Conservation (phyloP, 441 rosid species). For the Syzygium syzygioides region DNA sequence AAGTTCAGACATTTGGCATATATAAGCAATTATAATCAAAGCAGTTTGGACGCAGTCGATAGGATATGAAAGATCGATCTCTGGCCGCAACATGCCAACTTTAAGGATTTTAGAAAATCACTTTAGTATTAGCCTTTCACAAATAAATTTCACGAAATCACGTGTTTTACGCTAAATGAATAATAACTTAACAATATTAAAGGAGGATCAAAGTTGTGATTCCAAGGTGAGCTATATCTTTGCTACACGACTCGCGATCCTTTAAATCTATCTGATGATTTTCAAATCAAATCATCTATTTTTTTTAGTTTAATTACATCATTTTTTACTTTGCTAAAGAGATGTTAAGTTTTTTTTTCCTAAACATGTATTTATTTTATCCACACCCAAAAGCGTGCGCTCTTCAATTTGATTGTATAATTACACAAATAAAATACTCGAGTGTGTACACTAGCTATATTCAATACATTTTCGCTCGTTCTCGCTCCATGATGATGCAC, state of each 20-base stretch:
- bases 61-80: rapidly evolving
- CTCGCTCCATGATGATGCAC: background rate
- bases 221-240: background rate
- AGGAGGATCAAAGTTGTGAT: background rate
- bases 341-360: background rate
- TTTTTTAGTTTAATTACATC: background rate
- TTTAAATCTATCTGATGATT: rapidly evolving
- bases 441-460: background rate
- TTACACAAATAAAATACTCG: background rate
- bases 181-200: no score
- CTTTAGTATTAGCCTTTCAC: background rate
- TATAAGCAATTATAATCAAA: rapidly evolving
- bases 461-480: background rate
- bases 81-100: rapidly evolving
- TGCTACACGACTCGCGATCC: no score
- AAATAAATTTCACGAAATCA: background rate
- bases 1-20: rapidly evolving
- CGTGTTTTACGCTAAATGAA: background rate
- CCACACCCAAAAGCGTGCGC: rapidly evolving
- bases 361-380: background rate
- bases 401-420: background rate
- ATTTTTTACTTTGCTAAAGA: background rate
- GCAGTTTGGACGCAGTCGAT: rapidly evolving
- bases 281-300: background rate
- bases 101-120: background rate